phyloP scores from a whole-genome alignment of 306 rosid species.

The Vicia faba region DNA sequence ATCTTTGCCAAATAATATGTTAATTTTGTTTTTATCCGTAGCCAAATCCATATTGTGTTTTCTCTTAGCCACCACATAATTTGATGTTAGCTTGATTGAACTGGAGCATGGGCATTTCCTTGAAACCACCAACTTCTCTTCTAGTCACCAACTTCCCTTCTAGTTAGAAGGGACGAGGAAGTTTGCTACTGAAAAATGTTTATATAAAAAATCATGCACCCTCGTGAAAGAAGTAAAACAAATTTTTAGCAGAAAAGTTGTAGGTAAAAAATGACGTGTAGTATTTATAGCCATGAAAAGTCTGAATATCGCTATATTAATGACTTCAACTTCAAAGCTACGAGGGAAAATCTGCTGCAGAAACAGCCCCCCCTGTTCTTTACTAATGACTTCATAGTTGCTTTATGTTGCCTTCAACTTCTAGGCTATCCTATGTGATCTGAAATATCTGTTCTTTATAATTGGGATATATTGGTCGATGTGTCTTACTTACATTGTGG shows the following conservation, averaged over 20 bases:
- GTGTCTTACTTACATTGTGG: slow-evolving; percentile 99
- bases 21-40: too few relatives aligned
- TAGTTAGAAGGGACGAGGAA: not conserved
- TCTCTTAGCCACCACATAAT: not conserved
- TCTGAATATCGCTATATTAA: not conserved
- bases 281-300: too few relatives aligned
- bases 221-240: not conserved
- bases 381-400: slow-evolving; percentile 1
- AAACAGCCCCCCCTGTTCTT: slow-evolving; percentile 5
- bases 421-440: slow-evolving; percentile 27
- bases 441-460: slow-evolving; percentile 33
- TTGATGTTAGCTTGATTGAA: slow-evolving; percentile 8
- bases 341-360: not conserved
- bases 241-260: not conserved
- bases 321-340: not conserved
- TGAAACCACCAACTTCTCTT: not conserved
- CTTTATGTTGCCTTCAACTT: slow-evolving; percentile 21
- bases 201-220: not conserved
- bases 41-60: too few relatives aligned
- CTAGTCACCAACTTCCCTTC: not conserved
- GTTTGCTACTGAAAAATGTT: slow-evolving; percentile 23
- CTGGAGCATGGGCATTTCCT: not conserved
- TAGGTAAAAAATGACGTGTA: not conserved
- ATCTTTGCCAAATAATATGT: too few relatives aligned
- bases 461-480: slow-evolving; percentile 82